phyloP scores from a whole-genome alignment of 2,329 filamentous ascomycete species.

The Monascus ruber region DNA sequence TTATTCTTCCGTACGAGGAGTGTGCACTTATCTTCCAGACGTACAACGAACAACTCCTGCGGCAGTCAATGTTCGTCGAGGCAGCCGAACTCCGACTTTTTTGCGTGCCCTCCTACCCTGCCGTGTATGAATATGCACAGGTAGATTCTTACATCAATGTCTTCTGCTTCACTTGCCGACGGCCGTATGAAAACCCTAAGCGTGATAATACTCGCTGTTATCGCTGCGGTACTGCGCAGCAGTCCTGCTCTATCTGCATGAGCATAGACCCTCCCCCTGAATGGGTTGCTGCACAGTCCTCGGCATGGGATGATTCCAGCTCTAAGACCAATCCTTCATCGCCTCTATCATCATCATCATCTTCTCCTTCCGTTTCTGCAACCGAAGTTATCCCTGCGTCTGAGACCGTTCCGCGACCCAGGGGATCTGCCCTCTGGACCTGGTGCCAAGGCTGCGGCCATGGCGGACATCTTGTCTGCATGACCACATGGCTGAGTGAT shows the following conservation, averaged over 20 bases:
- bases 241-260: constrained; percentile 32
- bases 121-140: constrained; percentile 46
- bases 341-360: constrained; percentile 14
- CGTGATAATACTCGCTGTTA: constrained; percentile 41
- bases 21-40: constrained; percentile 44
- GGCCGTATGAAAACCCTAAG: constrained; percentile 41
- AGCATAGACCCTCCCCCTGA: constrained; percentile 30
- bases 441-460: constrained; percentile 53
- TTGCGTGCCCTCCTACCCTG: constrained; percentile 43
- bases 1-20: constrained; percentile 33
- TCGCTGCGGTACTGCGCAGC: constrained; percentile 33
- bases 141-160: constrained; percentile 44
- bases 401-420: constrained; percentile 16
- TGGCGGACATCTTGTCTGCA: constrained; percentile 47
- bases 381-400: constrained; percentile 20
- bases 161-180: constrained; percentile 46
- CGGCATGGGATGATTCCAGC: constrained; percentile 1
- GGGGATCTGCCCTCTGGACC: constrained; percentile 37
- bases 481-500: constrained; percentile 45
- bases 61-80: constrained; percentile 32
- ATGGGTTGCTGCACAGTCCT: constrained; percentile 21
- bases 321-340: not conserved
- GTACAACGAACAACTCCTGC: constrained; percentile 46
- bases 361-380: constrained; percentile 28
- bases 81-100: constrained; percentile 47